Percentiles rank a stretch among this genome's conserved stretches.
These are phyloP conservation scores for Penicillium paxilli DNA, from an alignment of 495 filamentous ascomycete genomes.

Conservation along the genomic window DNA sequence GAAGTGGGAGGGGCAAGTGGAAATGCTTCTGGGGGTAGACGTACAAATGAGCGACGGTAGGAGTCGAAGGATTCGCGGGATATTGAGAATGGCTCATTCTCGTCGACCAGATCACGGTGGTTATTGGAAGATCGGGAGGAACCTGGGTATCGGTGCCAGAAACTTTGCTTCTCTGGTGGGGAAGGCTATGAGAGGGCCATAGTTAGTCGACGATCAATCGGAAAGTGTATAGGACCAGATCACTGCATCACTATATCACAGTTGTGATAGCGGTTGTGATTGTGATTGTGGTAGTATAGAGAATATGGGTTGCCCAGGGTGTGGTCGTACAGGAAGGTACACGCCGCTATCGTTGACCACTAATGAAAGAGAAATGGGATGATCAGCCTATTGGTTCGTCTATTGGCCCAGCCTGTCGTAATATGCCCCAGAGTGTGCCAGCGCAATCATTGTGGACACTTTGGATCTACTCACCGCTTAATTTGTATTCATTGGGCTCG, in stretches of 20 bases:
- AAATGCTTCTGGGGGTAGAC: conserved; percentile 35
- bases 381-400: too few species aligned
- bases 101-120: conserved; percentile 67
- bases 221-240: background rate
- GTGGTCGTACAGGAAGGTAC: conserved; percentile 78
- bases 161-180: conserved; percentile 79
- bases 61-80: conserved; percentile 98
- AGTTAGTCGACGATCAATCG: background rate
- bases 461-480: conserved; percentile 80
- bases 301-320: background rate
- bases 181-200: conserved; percentile 67
- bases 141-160: conserved; percentile 75
- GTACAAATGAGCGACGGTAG: conserved; percentile 92
- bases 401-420: too few species aligned
- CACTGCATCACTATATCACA: too few species aligned
- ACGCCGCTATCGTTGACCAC: conserved; percentile 97
- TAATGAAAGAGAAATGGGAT: conserved; percentile 39
- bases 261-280: too few species aligned
- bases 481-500: conserved; percentile 74
- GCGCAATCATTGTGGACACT: too few species aligned
- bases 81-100: conserved; percentile 94
- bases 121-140: conserved; percentile 65
- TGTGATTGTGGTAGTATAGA: too few species aligned
- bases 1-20: background rate
- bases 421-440: too few species aligned